These are phyloP conservation scores for Mortierella sp. DNA, from an alignment of 371 early-diverging fungal genomes.

Conservation along the genomic window DNA sequence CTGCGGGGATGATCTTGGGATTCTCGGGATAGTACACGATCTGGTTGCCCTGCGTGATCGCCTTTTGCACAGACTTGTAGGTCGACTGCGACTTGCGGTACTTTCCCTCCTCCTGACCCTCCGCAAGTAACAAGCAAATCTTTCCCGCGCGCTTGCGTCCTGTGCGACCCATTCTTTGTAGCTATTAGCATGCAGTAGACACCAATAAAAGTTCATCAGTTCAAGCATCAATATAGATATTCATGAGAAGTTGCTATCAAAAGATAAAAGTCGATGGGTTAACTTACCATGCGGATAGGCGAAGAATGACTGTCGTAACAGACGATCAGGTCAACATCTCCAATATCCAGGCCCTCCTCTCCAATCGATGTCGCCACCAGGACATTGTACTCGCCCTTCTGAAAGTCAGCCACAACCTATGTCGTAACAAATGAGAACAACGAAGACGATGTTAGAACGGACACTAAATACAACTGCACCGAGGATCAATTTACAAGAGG, in stretches of 20 bases:
- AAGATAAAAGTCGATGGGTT: not conserved
- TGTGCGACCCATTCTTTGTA: conserved; percentile 96
- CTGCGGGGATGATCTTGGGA: conserved; percentile 38
- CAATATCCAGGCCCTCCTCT: conserved; percentile 98
- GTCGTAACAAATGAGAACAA: not conserved
- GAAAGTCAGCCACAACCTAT: conserved; percentile 54
- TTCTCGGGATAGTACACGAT: conserved; percentile 63
- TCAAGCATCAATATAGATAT: not conserved
- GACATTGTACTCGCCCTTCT: conserved; percentile 73
- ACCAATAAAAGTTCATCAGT: not conserved
- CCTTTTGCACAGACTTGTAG: conserved; percentile 71
- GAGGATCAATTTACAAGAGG: not conserved
- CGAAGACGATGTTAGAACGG: not conserved
- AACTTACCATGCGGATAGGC: conserved; percentile 84
- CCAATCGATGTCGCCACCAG: conserved; percentile 95
- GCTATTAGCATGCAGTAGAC: conserved; percentile 69
- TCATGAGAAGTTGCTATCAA: not conserved
- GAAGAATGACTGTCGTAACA: conserved; percentile 92
- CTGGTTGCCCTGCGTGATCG: conserved; percentile 62
- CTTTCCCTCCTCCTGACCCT: conserved; percentile 84
- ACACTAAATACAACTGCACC: not conserved
- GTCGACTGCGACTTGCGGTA: conserved; percentile 71
- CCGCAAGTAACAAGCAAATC: conserved; percentile 85
- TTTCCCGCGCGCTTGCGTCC: conserved; percentile 92
- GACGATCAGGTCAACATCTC: conserved; percentile 95